phyloP scores from a whole-genome alignment of 768 basidiomycete species.

The Lepiota brunneoincarnata region DNA sequence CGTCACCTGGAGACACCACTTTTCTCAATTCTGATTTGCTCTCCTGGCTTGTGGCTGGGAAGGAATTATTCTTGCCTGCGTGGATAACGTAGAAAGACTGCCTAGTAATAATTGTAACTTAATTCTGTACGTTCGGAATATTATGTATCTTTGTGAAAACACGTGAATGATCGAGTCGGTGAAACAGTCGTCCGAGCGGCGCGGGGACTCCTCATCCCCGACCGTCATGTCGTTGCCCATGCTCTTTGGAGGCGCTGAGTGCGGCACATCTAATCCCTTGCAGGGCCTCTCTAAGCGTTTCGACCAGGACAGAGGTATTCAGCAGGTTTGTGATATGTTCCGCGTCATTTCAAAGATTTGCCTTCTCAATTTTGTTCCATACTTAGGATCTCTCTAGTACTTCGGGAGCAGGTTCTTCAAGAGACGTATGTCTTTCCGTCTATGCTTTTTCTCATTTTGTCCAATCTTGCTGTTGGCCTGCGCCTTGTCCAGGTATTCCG shows the following conservation, averaged over 20 bases:
- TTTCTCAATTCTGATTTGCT: constrained; percentile 1
- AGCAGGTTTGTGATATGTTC: constrained; percentile 51
- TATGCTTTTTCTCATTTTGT: neutral
- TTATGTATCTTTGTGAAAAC: constrained; percentile 4
- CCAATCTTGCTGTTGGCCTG: neutral
- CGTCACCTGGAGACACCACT: neutral
- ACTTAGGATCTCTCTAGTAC: constrained; percentile 68
- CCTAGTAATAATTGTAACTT: constrained; percentile 9
- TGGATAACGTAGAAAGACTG: constrained; percentile 1
- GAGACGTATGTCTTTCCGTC: constrained; percentile 45
- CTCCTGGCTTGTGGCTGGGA: constrained; percentile 8
- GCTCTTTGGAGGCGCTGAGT: constrained; percentile 75
- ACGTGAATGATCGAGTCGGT: constrained; percentile 15
- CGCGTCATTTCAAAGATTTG: constrained; percentile 7
- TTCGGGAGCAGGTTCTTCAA: constrained; percentile 57
- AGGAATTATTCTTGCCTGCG: constrained; percentile 6
- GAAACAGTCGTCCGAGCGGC: neutral
- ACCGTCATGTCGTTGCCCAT: constrained; percentile 72
- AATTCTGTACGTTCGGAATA: constrained; percentile 1
- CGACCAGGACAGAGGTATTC: constrained; percentile 73
- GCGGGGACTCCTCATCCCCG: constrained; percentile 3
- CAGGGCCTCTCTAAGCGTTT: constrained; percentile 78
- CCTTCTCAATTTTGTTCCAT: constrained; percentile 12
- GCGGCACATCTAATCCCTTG: constrained; percentile 83
- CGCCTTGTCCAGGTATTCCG: constrained; percentile 55